A percentile compares a stretch with the other conserved stretches of the same genome.
These are phyloP conservation scores for Leptoxyphium fumago DNA, from an alignment of 2,329 filamentous ascomycete genomes.

Conservation along the genomic window DNA sequence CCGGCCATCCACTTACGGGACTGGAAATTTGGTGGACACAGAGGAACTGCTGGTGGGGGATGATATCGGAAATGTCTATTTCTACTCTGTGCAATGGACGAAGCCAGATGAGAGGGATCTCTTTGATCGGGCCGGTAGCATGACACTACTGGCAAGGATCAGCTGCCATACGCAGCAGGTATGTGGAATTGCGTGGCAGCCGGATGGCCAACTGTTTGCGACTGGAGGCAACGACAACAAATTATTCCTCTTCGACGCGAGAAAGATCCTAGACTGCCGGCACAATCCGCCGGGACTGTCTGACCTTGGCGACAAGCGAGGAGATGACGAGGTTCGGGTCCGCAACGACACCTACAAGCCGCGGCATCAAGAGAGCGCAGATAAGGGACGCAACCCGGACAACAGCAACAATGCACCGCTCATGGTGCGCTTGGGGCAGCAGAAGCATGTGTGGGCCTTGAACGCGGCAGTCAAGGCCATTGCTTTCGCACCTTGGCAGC, in stretches of 20 bases:
- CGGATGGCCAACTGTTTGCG: constrained; percentile 60
- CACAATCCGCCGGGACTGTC: neutral
- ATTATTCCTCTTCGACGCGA: constrained; percentile 65
- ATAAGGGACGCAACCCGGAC: neutral
- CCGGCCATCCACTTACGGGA: constrained; percentile 34
- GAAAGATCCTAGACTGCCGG: constrained; percentile 31
- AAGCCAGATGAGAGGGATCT: constrained; percentile 44
- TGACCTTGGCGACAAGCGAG: neutral
- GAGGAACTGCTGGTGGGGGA: constrained; percentile 84
- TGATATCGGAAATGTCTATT: constrained; percentile 66
- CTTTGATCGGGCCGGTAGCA: constrained; percentile 60
- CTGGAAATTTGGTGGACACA: constrained; percentile 42
- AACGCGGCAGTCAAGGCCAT: constrained; percentile 90
- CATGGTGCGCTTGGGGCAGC: constrained; percentile 26
- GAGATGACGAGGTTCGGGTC: neutral
- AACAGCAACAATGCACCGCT: neutral
- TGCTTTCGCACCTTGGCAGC: constrained; percentile 90
- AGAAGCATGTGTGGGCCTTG: constrained; percentile 60
- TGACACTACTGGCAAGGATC: constrained; percentile 65
- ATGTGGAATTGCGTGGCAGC: constrained; percentile 82
- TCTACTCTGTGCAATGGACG: constrained; percentile 81
- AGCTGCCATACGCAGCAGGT: constrained; percentile 75
- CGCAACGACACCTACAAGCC: neutral
- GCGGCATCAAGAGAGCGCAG: neutral
- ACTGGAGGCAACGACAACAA: constrained; percentile 87